Conservation (phyloP, 306 rosid species). For the Trichosanthes truncata region DNA sequence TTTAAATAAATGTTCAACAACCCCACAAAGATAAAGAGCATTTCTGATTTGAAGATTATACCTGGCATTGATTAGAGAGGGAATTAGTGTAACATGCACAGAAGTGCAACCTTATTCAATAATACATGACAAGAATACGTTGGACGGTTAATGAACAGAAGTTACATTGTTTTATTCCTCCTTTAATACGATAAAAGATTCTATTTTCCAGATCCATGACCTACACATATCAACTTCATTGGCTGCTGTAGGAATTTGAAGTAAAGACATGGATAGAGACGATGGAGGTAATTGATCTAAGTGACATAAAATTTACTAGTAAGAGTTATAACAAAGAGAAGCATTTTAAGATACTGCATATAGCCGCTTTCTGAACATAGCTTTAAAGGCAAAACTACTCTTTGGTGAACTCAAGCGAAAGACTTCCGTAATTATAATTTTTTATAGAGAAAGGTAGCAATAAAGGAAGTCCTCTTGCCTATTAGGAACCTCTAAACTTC, state of each 20-base stretch:
- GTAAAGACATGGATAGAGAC: neutral
- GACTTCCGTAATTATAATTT: neutral
- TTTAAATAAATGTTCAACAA: neutral
- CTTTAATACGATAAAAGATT: neutral
- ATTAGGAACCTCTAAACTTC: neutral
- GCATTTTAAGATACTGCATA: neutral
- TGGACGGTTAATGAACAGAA: neutral
- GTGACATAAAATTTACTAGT: neutral
- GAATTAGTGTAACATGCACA: neutral
- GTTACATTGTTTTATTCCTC: neutral
- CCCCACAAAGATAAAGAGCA: neutral
- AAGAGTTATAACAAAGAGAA: neutral
- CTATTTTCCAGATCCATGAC: neutral
- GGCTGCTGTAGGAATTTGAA: neutral
- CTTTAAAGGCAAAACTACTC: neutral
- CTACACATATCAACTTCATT: neutral
- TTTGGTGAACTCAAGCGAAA: neutral
- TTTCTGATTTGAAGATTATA: slow-evolving; percentile 2
- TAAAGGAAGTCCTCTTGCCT: neutral
- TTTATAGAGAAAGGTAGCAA: neutral
- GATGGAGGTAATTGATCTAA: neutral
- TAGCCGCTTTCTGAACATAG: neutral
- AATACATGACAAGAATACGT: neutral
- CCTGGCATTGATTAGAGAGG: neutral
- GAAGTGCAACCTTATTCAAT: neutral